Conservation (phyloP, 1,284 basidiomycete genomes). For the Bjerkandera adusta region DNA sequence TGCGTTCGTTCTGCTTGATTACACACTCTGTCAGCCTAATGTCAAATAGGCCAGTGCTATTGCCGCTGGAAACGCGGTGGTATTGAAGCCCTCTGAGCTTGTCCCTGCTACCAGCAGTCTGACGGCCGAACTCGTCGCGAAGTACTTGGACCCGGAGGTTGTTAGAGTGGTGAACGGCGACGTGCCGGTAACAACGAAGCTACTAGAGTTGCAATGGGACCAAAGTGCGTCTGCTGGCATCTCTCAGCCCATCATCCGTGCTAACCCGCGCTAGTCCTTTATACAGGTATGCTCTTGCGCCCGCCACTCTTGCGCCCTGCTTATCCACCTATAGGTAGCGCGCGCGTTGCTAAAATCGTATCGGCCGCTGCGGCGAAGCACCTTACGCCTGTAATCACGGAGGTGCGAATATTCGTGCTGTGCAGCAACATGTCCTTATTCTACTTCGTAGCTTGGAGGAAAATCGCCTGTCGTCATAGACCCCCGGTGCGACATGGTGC, state of each 20-base stretch:
- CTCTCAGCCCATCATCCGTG: background rate
- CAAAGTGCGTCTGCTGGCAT: constrained; percentile 70
- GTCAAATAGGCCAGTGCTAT: constrained; percentile 65
- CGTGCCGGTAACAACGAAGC: constrained; percentile 71
- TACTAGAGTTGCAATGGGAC: constrained; percentile 84
- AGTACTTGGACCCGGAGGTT: constrained; percentile 79
- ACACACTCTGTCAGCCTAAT: background rate
- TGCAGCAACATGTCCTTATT: background rate
- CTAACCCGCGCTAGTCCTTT: constrained; percentile 45
- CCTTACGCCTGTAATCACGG: constrained; percentile 82
- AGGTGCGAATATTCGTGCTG: constrained; percentile 38
- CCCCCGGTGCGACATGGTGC: constrained; percentile 58
- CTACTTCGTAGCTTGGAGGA: constrained; percentile 35
- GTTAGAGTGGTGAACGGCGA: constrained; percentile 77
- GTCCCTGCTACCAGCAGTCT: constrained; percentile 64
- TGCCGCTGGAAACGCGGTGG: constrained; percentile 74
- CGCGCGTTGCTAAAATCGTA: constrained; percentile 78
- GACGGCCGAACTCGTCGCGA: constrained; percentile 70
- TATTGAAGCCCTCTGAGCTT: constrained; percentile 85
- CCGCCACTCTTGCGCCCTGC: background rate
- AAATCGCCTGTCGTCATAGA: constrained; percentile 87
- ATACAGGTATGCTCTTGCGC: constrained; percentile 40
- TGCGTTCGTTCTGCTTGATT: constrained; percentile 27
- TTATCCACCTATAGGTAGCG: constrained; percentile 51
- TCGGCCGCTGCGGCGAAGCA: constrained; percentile 84